Percentiles rank a stretch among this genome's conserved stretches.
Conservation (phyloP, 371 early-diverging fungal species). For the Synchytrium microbalum region DNA sequence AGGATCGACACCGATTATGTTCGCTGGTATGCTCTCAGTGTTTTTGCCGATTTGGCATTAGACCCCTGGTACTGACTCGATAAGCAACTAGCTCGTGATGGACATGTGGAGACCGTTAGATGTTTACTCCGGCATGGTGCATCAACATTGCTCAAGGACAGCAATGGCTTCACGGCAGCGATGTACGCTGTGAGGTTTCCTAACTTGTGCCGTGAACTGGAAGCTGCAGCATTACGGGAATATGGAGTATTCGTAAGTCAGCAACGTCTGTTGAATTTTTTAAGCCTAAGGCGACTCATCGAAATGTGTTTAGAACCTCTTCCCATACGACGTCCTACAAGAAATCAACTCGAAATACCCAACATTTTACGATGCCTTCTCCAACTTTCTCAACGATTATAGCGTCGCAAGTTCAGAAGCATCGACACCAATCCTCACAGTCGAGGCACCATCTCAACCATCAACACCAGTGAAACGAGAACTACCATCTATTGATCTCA, state of each 20-base stretch:
- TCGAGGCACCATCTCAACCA: constrained; percentile 19
- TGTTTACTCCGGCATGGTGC: constrained; percentile 51
- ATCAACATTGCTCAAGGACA: constrained; percentile 51
- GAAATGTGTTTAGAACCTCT: not conserved
- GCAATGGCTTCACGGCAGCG: constrained; percentile 64
- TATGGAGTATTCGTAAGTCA: constrained; percentile 11
- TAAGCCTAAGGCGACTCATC: too few species aligned
- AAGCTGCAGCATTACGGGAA: constrained; percentile 34
- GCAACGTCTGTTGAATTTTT: constrained; percentile 7
- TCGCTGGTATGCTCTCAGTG: constrained; percentile 48
- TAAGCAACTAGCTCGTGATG: constrained; percentile 51
- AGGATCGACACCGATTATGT: constrained; percentile 74
- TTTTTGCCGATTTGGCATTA: not conserved
- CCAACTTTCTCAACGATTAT: not conserved
- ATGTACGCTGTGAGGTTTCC: constrained; percentile 57
- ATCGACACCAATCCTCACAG: constrained; percentile 6
- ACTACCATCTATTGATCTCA: constrained; percentile 47
- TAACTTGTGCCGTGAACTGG: constrained; percentile 52
- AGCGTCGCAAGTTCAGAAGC: not conserved
- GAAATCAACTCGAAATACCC: constrained; percentile 7
- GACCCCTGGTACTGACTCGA: constrained; percentile 7
- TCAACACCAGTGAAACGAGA: constrained; percentile 37
- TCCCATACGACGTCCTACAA: constrained; percentile 9
- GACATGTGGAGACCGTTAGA: constrained; percentile 53
- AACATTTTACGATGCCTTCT: constrained; percentile 2